Conservation (phyloP, 768 basidiomycete genomes). For the Suillus bovinus region DNA sequence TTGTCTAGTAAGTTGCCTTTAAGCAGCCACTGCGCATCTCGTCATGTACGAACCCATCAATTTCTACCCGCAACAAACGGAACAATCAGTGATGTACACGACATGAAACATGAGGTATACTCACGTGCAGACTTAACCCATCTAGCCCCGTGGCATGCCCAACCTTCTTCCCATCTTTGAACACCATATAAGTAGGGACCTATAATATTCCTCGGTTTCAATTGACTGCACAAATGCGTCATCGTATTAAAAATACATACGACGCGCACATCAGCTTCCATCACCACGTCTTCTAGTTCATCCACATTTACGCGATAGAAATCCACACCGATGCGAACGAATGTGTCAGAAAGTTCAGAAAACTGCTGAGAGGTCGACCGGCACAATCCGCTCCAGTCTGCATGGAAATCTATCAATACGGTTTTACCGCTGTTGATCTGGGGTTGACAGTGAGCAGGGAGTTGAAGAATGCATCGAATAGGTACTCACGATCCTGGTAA, state of each 20-base stretch:
- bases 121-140: constrained; percentile 25
- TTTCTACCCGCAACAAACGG: constrained; percentile 15
- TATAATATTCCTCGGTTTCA: neutral
- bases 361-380: constrained; percentile 18
- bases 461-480: neutral
- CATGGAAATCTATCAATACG: constrained; percentile 25
- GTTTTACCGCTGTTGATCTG: constrained; percentile 29
- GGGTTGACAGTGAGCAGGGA: constrained; percentile 7
- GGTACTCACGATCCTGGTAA: constrained; percentile 19
- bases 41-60: constrained; percentile 22
- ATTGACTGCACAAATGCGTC: neutral
- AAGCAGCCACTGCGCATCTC: neutral
- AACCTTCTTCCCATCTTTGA: constrained; percentile 30
- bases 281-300: constrained; percentile 47
- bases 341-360: constrained; percentile 22
- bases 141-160: constrained; percentile 28
- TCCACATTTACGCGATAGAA: constrained; percentile 83
- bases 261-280: constrained; percentile 62
- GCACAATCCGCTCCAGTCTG: constrained; percentile 16
- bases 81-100: neutral
- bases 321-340: constrained; percentile 38
- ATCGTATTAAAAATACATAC: constrained; percentile 37
- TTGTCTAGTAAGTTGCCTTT: neutral
- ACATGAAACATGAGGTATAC: constrained; percentile 17
- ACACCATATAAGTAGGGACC: constrained; percentile 31